A percentile compares a stretch with the other conserved stretches of the same genome.
These are phyloP conservation scores for Isoetes taiwanensis DNA, from an alignment of 75 land plant species.

Conservation along the genomic window DNA sequence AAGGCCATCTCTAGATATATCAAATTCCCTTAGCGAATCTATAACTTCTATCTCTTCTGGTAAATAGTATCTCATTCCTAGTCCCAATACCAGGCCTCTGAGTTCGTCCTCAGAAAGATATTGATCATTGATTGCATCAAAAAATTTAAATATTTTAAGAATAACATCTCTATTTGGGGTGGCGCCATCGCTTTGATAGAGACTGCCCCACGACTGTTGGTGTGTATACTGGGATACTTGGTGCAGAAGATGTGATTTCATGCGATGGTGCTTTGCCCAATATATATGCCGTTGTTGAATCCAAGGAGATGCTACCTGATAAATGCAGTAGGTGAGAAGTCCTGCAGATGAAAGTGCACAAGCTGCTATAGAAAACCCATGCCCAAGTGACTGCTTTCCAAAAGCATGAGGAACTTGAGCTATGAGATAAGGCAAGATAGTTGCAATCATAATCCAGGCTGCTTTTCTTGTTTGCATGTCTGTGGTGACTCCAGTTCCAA, in stretches of 20 bases:
- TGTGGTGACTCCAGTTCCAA: slow-evolving; percentile 21
- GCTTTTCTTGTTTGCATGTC: slow-evolving; percentile 30
- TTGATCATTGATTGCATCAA: slow-evolving; percentile 22
- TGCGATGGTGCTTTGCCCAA: no score
- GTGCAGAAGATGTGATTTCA: no score
- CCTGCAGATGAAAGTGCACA: slow-evolving; percentile 15
- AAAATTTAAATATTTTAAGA: no score
- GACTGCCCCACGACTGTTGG: no score
- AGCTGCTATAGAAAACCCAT: slow-evolving; percentile 16
- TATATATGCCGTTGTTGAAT: no score
- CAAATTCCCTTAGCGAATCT: slow-evolving; percentile 22
- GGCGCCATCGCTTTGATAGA: no score
- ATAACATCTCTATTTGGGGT: no score
- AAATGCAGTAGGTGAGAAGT: slow-evolving; percentile 15
- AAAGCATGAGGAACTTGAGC: slow-evolving; percentile 20
- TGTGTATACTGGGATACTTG: no score
- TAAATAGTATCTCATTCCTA: slow-evolving; percentile 15
- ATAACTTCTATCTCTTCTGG: slow-evolving; percentile 15
- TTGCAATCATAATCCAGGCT: slow-evolving; percentile 27
- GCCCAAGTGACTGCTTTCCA: slow-evolving; percentile 15
- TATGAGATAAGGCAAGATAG: slow-evolving; percentile 14
- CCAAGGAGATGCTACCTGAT: slow-evolving; percentile 15
- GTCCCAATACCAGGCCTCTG: slow-evolving; percentile 19
- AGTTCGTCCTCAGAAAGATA: slow-evolving; percentile 22
- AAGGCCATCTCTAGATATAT: slow-evolving; percentile 12